phyloP scores from a whole-genome alignment of 352 stramenopile species.

The Phytophthora pistaciae region DNA sequence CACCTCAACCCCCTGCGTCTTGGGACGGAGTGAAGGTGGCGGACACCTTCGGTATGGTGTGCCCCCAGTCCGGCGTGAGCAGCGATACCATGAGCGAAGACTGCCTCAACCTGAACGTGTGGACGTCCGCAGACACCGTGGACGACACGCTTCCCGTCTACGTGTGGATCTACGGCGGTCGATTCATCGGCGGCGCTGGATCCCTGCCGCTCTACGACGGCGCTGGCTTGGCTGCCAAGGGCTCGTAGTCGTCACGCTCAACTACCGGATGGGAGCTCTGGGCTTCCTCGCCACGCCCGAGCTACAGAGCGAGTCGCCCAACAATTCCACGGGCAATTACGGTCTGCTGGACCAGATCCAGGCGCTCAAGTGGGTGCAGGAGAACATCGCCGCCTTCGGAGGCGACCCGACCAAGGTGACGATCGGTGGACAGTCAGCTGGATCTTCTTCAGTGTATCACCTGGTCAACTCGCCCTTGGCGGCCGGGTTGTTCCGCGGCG shows the following conservation, averaged over 20 bases:
- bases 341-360: conserved; percentile 1
- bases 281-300: conserved; percentile 49
- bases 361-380: conserved; percentile 12
- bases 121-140: background rate
- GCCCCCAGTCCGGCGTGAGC: background rate
- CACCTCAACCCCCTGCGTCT: background rate
- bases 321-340: conserved; percentile 4
- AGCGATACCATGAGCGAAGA: background rate
- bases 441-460: background rate
- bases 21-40: background rate
- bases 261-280: conserved; percentile 90
- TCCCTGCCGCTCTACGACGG: conserved; percentile 17
- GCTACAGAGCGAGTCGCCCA: conserved; percentile 9
- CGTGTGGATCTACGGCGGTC: conserved; percentile 23
- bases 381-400: conserved; percentile 12
- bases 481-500: background rate
- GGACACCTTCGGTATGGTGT: background rate
- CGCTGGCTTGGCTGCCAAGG: conserved; percentile 21
- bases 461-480: background rate
- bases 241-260: conserved; percentile 85
- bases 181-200: conserved; percentile 9
- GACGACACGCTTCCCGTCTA: conserved; percentile 13
- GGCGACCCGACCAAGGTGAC: conserved; percentile 13
- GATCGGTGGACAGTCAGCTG: conserved; percentile 4
- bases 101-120: background rate